Evolutionary conservation across 768 basidiomycete genomes (phyloP), one percentile per base, ranked within the genome.

Genomic region (Tylopilus subfusipes): DNA sequence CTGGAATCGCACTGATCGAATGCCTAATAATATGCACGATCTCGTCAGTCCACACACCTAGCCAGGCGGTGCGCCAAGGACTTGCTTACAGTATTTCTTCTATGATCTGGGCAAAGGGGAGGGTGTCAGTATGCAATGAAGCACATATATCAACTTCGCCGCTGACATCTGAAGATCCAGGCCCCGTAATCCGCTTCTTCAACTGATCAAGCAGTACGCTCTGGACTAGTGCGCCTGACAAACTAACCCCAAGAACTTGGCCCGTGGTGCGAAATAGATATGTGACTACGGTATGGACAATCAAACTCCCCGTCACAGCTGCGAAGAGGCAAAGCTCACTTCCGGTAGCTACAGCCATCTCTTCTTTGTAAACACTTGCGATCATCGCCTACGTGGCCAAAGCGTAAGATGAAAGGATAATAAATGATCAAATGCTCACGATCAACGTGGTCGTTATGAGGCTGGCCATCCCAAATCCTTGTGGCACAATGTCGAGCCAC

Each of bases 201-300:
- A 99, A 75, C 64, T 90, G 83, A 45, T 75, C 70, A 27, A 85
- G 73, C 38, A 99, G 77, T 33, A 96, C 78, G 6, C 82, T 80
- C 71, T 99, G 96, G 30, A 95, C 73, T 25, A 98, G 69, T 0
- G 92, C 87, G 21, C 93, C 90, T 61, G 85, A 86, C 43, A 95
- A 75, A 63, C 90, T 90, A 50, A 99, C 96, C 33, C 96, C 97
- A 51, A 98, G 79, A 22, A 97, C 97, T 75, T 98, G 96, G 3
- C 95, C 95, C 18, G 91, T 89, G 9, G 93, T 94, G 58, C 95
- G 78, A 77, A 95, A 96, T 44, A 97, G 78, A 72, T 98, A 98
- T 30, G 90, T 90, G 63, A 95, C 93, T 96, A 27, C 39, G 51
- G 27, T n/a, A 44, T 42, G 21, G 5, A 48, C 25, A n/a, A 48